A percentile compares a stretch with the other conserved stretches of the same genome.
phyloP scores from a whole-genome alignment of 306 rosid species.

The Pterocarpus santalinus region DNA sequence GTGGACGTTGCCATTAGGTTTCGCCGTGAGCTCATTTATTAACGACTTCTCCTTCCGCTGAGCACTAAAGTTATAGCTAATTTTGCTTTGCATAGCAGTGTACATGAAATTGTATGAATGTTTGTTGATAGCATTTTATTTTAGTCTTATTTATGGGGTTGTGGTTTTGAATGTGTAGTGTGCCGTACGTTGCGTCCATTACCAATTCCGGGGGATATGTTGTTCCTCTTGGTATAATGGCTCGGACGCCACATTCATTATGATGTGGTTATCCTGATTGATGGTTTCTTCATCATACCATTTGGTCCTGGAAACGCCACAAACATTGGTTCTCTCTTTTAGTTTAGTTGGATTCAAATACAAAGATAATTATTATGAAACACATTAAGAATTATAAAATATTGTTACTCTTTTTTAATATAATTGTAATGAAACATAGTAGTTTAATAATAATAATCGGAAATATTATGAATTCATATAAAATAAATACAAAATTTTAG shows the following conservation, averaged over 20 bases:
- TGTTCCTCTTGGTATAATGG: slow-evolving; percentile 82
- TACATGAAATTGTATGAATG: not conserved
- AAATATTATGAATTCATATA: too few species aligned
- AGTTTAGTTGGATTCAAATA: too few species aligned
- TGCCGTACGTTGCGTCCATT: slow-evolving; percentile 59
- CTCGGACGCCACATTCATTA: slow-evolving; percentile 74
- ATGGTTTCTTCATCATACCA: slow-evolving; percentile 65
- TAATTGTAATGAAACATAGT: too few species aligned
- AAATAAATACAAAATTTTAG: too few species aligned
- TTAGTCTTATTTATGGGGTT: not conserved
- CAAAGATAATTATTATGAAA: too few species aligned
- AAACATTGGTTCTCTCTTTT: slow-evolving; percentile 27
- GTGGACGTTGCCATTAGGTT: slow-evolving; percentile 67
- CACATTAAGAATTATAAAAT: too few species aligned
- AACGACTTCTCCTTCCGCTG: slow-evolving; percentile 99
- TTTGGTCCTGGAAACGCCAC: slow-evolving; percentile 94
- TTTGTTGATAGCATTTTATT: not conserved
- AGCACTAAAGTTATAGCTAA: slow-evolving; percentile 39
- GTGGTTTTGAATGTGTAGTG: too few species aligned
- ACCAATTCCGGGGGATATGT: slow-evolving; percentile 81
- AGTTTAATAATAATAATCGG: too few species aligned
- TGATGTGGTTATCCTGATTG: slow-evolving; percentile 84
- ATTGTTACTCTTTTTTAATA: too few species aligned
- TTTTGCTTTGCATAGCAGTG: not conserved
- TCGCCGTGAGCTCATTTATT: slow-evolving; percentile 78